These are phyloP conservation scores for Pyrenula massariospora DNA, from an alignment of 495 filamentous ascomycete species.

Conservation along the genomic window DNA sequence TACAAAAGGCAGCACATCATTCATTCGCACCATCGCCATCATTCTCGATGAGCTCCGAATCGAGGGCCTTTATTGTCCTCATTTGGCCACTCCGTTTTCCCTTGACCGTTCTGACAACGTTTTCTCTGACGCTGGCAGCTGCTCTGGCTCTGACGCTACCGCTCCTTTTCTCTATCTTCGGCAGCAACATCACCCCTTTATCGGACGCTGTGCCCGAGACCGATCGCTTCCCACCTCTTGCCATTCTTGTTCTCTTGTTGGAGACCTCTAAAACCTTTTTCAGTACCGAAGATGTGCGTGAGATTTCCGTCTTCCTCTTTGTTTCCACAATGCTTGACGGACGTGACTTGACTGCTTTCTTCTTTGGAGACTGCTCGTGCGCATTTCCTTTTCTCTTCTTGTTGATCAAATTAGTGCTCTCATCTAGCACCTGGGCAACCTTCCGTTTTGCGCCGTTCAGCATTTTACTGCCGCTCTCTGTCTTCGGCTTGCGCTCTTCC, in stretches of 20 bases:
- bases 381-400: slow-evolving; percentile 22
- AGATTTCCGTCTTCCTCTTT: background rate
- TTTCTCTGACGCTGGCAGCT: background rate
- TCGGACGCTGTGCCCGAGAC: background rate
- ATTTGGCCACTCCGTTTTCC: background rate
- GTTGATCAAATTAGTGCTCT: slow-evolving; percentile 12
- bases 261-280: background rate
- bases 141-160: background rate
- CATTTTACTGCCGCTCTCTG: slow-evolving; percentile 25
- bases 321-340: background rate
- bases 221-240: background rate
- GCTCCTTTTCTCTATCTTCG: background rate
- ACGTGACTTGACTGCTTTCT: background rate
- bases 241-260: background rate
- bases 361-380: background rate
- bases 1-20: too few relatives aligned
- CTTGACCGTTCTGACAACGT: background rate
- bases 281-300: background rate
- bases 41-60: too few relatives aligned
- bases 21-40: too few relatives aligned
- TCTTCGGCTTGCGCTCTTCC: slow-evolving; percentile 28
- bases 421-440: slow-evolving; percentile 10
- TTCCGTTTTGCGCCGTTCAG: slow-evolving; percentile 21
- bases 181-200: background rate
- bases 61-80: background rate